These are phyloP conservation scores for Priceomyces medius DNA, from an alignment of 805 yeast genomes.

Conservation along the genomic window DNA sequence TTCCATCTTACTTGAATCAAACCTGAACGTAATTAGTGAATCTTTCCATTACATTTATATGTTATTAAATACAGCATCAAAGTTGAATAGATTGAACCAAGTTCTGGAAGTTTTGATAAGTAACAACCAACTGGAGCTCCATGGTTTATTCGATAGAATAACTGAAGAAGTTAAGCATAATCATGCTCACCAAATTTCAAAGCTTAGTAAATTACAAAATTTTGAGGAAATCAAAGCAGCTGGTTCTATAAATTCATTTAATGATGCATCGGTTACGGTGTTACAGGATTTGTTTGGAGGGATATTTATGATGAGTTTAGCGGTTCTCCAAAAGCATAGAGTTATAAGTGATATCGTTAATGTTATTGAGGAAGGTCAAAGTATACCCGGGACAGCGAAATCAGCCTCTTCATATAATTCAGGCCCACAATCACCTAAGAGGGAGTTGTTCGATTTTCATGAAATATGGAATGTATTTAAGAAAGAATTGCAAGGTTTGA, in stretches of 20 bases:
- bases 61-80: constrained; percentile 56
- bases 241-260: constrained; percentile 27
- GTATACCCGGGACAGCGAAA: constrained; percentile 9
- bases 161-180: constrained; percentile 63
- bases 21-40: constrained; percentile 29
- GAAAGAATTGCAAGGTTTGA: constrained; percentile 31
- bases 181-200: constrained; percentile 40
- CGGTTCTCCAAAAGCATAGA: constrained; percentile 68
- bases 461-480: constrained; percentile 31
- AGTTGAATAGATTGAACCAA: constrained; percentile 58
- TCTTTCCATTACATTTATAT: constrained; percentile 55
- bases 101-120: constrained; percentile 55
- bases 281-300: constrained; percentile 70
- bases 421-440: not conserved
- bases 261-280: constrained; percentile 53
- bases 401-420: not conserved
- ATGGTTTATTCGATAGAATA: constrained; percentile 57
- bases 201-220: constrained; percentile 29
- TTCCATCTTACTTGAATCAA: constrained; percentile 31
- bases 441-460: constrained; percentile 16
- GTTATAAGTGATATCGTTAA: constrained; percentile 59
- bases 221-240: constrained; percentile 22
- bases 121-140: constrained; percentile 60
- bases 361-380: constrained; percentile 23
- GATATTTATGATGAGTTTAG: constrained; percentile 60